Conservation (phyloP, 23 red algal species). For the Porphyridium purpureum region DNA sequence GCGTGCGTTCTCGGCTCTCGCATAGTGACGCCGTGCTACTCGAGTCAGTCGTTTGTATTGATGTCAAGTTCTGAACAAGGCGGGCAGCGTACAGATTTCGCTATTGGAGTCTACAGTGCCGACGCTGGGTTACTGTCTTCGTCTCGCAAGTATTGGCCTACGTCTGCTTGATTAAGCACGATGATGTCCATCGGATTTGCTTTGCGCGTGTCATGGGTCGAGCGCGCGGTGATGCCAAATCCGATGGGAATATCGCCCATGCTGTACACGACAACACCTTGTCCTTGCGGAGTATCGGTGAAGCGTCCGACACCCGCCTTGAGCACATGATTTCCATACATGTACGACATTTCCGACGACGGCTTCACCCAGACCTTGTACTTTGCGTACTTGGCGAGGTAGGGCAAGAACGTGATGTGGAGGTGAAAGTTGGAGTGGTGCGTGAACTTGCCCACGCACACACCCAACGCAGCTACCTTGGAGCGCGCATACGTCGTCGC, state of each 20-base stretch:
- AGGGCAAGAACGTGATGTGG: conserved; percentile 50
- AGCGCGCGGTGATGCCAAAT: conserved; percentile 72
- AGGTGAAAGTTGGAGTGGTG: conserved; percentile 91
- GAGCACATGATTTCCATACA: conserved; percentile 95
- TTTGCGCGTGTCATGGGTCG: conserved; percentile 51
- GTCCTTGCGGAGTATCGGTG: conserved; percentile 52
- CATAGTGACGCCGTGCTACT: no score
- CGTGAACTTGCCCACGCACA: conserved; percentile 94
- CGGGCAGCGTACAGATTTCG: no score
- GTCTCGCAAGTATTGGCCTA: conserved; percentile 78
- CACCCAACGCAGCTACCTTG: conserved; percentile 46
- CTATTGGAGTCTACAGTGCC: conserved; percentile 21
- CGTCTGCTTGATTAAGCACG: conserved; percentile 87
- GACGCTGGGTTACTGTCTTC: conserved; percentile 61
- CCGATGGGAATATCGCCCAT: conserved; percentile 59
- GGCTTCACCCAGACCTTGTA: conserved; percentile 96
- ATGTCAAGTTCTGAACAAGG: no score
- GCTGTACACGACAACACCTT: conserved; percentile 77
- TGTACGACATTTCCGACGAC: conserved; percentile 80
- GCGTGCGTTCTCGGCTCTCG: no score
- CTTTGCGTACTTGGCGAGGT: conserved; percentile 41
- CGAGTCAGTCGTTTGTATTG: no score
- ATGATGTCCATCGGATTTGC: conserved; percentile 74
- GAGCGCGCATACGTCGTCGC: conserved; percentile 51
- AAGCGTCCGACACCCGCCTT: conserved; percentile 65